A percentile compares a stretch with the other conserved stretches of the same genome.
phyloP scores from a whole-genome alignment of 768 basidiomycete genomes.

The Lactifluus volemus region DNA sequence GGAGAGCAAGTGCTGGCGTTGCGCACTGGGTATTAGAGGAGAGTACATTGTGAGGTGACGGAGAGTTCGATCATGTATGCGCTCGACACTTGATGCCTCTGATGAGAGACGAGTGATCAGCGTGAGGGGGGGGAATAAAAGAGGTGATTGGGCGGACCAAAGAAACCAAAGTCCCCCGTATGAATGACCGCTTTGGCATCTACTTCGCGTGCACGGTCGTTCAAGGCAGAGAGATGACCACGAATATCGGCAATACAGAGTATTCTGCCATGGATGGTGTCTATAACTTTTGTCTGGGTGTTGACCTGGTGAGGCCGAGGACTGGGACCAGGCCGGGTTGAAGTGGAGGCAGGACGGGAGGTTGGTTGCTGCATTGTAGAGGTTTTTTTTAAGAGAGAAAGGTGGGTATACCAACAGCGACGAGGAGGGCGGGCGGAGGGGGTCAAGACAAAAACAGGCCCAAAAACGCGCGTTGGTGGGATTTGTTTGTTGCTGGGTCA shows the following conservation, averaged over 20 bases:
- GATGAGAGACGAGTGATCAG: slow-evolving; percentile 19
- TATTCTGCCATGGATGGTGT: slow-evolving; percentile 75
- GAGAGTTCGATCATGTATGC: slow-evolving; percentile 93
- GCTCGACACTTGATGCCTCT: slow-evolving; percentile 74
- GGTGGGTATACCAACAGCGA: background rate
- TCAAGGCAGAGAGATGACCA: slow-evolving; percentile 80
- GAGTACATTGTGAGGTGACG: slow-evolving; percentile 96
- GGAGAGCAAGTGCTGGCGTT: slow-evolving; percentile 69
- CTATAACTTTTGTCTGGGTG: slow-evolving; percentile 71
- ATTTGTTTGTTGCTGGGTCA: background rate
- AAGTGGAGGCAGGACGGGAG: slow-evolving; percentile 52
- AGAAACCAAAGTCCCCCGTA: slow-evolving; percentile 99
- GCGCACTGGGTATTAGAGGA: slow-evolving; percentile 77
- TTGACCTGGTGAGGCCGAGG: slow-evolving; percentile 53
- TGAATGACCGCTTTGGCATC: slow-evolving; percentile 92
- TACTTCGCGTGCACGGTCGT: slow-evolving; percentile 81
- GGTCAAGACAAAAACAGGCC: background rate
- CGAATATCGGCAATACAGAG: slow-evolving; percentile 94
- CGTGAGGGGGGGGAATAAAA: background rate
- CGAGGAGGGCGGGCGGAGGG: background rate
- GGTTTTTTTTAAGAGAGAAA: background rate
- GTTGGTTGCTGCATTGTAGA: slow-evolving; percentile 40
- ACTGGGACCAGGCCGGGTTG: slow-evolving; percentile 48
- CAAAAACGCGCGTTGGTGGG: background rate
- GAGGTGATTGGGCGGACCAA: slow-evolving; percentile 40